These are phyloP conservation scores for Chytriomyces sp. DNA, from an alignment of 192 early-diverging fungal species.

Conservation along the genomic window DNA sequence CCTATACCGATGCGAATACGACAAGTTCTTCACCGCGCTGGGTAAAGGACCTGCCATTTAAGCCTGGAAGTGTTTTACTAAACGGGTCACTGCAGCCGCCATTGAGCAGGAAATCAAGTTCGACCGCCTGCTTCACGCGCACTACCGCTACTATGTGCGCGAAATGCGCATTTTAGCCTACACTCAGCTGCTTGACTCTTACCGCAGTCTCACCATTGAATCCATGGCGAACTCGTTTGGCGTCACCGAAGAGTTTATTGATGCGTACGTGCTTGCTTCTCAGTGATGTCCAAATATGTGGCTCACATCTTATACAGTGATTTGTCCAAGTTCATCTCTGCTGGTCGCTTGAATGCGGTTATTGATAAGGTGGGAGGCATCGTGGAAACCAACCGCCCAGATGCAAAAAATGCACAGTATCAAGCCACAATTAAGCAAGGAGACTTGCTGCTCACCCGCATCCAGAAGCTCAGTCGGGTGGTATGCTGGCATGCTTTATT, in stretches of 20 bases:
- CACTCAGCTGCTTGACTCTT: slow-evolving; percentile 93
- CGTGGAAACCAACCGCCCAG: slow-evolving; percentile 96
- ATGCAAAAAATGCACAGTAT: slow-evolving; percentile 99
- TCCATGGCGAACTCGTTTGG: slow-evolving; percentile 98
- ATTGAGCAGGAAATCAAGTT: slow-evolving; percentile 78
- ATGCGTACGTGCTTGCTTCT: slow-evolving; percentile 62
- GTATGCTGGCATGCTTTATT: slow-evolving; percentile 64
- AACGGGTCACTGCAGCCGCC: slow-evolving; percentile 52
- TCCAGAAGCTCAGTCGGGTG: slow-evolving; percentile 95
- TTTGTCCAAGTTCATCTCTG: slow-evolving; percentile 91
- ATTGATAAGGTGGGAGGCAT: slow-evolving; percentile 99
- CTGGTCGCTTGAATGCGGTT: slow-evolving; percentile 94
- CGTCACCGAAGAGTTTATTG: slow-evolving; percentile 92
- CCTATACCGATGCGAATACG: slow-evolving; percentile 90
- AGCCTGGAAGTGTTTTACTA: background rate
- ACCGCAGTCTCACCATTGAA: slow-evolving; percentile 89
- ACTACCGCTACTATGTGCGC: slow-evolving; percentile 91
- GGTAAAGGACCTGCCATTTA: slow-evolving; percentile 38
- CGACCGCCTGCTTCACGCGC: slow-evolving; percentile 79
- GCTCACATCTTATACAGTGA: slow-evolving; percentile 60
- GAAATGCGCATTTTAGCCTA: slow-evolving; percentile 99
- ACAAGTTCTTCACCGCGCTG: slow-evolving; percentile 88
- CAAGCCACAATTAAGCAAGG: slow-evolving; percentile 96
- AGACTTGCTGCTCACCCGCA: slow-evolving; percentile 88
- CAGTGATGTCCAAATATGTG: background rate